Base-by-base conservation (phyloP, 345 rosid genomes). In the Salix arbutifolia region DNA sequence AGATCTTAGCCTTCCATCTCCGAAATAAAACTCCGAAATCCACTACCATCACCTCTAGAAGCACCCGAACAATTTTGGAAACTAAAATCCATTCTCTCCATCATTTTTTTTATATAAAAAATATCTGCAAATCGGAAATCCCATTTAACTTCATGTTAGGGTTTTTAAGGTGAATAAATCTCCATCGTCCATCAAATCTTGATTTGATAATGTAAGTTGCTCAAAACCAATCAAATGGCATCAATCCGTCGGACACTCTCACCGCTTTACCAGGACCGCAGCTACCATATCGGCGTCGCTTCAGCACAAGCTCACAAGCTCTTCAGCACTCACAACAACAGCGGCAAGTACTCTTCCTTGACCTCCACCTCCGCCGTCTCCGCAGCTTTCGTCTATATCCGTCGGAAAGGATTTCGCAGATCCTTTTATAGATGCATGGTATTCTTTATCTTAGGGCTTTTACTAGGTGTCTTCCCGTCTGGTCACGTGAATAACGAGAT, bases 231-330 rank as follows among this genome's bases (percentile, higher is more conserved):
- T 82, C 72, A 44, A 69, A 93, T 93, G 99, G 97, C 96, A 42
- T 95, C 99, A 25, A 73, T 91, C 86, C 92, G 99, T 70, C 90
- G 99, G 77, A 90, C 98, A 70, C 91, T 91, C 67, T 95, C 99
- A 52, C 97, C 96, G 65, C 87, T 89, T 2, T 76, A 82, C 78
- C 91, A 79, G 71, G 92, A 91, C 79, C 95, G 95, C 21, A 68
- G 85, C 0, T 84, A 82, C 77, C 88, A 78, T 73, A 73, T 66
- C 26, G 68, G 81, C 17, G 35, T 6, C 26, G 26, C 69, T 2
- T 65, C 72, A 11, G 35, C 73, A 11, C 71, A 67, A 19, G 53
- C 79, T 30, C 76, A 76, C 70, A 89, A 81, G 74, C 71, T 70
- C 53, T 82, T 85, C 18, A 46, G 52, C 40, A 65, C 83, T n/a